These are phyloP conservation scores for Globisporangium emineosum DNA, from an alignment of 352 stramenopile species.

Conservation along the genomic window DNA sequence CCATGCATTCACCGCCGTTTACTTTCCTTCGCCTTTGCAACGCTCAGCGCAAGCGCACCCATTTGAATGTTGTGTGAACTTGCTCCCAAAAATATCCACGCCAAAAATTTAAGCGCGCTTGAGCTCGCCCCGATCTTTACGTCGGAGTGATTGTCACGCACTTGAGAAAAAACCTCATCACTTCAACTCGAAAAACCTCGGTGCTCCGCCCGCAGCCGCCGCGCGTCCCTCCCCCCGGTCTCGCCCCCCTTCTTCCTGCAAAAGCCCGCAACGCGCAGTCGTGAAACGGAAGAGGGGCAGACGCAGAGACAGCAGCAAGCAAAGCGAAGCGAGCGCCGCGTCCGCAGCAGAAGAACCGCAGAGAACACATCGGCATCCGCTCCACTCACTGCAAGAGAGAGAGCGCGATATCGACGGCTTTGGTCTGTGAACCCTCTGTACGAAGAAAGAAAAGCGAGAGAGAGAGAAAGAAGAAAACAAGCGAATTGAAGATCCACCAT, in stretches of 20 bases:
- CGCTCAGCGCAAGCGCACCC: background rate
- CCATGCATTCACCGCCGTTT: no score
- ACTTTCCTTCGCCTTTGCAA: background rate
- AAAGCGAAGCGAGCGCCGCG: slow-evolving; percentile 2
- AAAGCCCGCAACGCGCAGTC: slow-evolving; percentile 42
- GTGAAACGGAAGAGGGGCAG: slow-evolving; percentile 69
- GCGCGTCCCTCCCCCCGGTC: slow-evolving; percentile 1
- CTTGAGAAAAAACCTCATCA: background rate
- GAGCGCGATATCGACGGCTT: slow-evolving; percentile 2
- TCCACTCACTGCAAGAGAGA: slow-evolving; percentile 1
- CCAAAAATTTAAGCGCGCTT: slow-evolving; percentile 23
- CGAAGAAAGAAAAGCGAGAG: background rate
- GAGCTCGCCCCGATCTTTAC: slow-evolving; percentile 21
- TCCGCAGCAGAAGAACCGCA: slow-evolving; percentile 8
- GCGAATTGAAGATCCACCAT: slow-evolving; percentile 32
- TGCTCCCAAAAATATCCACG: background rate
- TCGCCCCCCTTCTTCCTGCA: slow-evolving; percentile 2
- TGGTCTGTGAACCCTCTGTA: slow-evolving; percentile 1
- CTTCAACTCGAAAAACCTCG: slow-evolving; percentile 15
- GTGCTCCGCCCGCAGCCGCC: background rate
- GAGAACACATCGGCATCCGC: slow-evolving; percentile 8
- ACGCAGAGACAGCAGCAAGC: slow-evolving; percentile 17
- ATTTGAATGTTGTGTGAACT: background rate
- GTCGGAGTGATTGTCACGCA: slow-evolving; percentile 13
- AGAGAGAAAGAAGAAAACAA: slow-evolving; percentile 7